phyloP scores from a whole-genome alignment of 768 basidiomycete genomes.

The Lenzites betulinus region DNA sequence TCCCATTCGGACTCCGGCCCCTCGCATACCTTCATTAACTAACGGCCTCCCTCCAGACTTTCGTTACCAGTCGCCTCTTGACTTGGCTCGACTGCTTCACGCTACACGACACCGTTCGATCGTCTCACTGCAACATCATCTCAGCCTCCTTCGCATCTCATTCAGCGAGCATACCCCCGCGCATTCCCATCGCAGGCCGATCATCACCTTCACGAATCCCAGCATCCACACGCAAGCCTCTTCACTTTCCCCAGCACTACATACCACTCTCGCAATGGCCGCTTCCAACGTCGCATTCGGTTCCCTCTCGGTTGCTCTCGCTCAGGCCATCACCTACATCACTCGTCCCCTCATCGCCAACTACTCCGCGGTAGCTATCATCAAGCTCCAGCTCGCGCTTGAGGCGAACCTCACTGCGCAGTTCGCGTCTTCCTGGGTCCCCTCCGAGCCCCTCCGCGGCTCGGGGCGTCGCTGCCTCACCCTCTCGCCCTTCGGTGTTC shows the following conservation, averaged over 20 bases:
- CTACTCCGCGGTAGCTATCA: conserved; percentile 62
- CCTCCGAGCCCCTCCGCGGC: conserved; percentile 63
- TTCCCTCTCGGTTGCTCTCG: conserved; percentile 63
- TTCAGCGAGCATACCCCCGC: conserved; percentile 40
- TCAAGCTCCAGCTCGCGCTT: conserved; percentile 70
- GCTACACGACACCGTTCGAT: conserved; percentile 25
- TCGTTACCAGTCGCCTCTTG: conserved; percentile 23
- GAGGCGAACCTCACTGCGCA: conserved; percentile 73
- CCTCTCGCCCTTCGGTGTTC: conserved; percentile 66
- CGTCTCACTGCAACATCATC: conserved; percentile 20
- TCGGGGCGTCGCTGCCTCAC: conserved; percentile 76
- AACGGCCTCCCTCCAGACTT: conserved; percentile 16
- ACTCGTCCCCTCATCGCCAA: conserved; percentile 61
- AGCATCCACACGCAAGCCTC: conserved; percentile 24
- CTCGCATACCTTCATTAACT: neutral
- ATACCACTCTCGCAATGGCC: conserved; percentile 29
- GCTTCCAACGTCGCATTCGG: conserved; percentile 36
- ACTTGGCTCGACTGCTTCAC: conserved; percentile 29
- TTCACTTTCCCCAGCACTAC: conserved; percentile 9
- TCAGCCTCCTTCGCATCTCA: conserved; percentile 29
- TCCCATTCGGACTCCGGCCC: neutral
- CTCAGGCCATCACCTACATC: conserved; percentile 74
- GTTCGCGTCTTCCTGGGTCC: conserved; percentile 67
- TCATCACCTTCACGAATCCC: conserved; percentile 36
- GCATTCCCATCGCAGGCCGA: conserved; percentile 64